Conservation (phyloP, 306 rosid species). For the Lablab purpureus region DNA sequence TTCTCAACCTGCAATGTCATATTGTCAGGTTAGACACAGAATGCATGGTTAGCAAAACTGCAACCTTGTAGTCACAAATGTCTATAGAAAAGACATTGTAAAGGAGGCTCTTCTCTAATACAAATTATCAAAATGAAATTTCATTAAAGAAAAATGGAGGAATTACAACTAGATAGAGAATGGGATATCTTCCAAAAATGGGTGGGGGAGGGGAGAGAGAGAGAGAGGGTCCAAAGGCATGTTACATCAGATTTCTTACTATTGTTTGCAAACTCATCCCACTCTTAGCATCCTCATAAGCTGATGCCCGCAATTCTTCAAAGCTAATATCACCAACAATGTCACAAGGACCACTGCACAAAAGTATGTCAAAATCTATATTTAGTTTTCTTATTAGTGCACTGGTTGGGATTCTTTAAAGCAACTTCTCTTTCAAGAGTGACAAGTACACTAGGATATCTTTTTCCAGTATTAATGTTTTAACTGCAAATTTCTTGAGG, state of each 20-base stretch:
- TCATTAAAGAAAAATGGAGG: constrained; percentile 3
- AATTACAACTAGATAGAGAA: constrained; percentile 20
- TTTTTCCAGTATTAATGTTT: not conserved
- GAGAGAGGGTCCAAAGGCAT: constrained; percentile 26
- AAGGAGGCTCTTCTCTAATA: constrained; percentile 6
- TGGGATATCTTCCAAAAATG: constrained; percentile 6
- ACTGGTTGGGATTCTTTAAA: constrained; percentile 8
- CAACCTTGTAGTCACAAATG: constrained; percentile 16
- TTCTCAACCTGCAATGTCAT: constrained; percentile 78
- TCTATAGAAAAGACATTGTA: not conserved
- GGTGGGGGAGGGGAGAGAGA: not conserved
- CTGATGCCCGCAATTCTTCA: constrained; percentile 85
- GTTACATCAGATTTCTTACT: constrained; percentile 60
- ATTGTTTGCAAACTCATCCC: constrained; percentile 76
- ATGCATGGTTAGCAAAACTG: constrained; percentile 31
- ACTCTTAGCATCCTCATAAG: constrained; percentile 82
- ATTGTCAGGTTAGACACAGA: constrained; percentile 35
- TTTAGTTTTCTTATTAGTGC: constrained; percentile 23
- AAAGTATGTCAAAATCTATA: constrained; percentile 40
- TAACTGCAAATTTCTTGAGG: constrained; percentile 13
- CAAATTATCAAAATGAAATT: not conserved
- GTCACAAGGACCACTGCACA: constrained; percentile 81
- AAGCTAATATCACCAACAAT: constrained; percentile 88
- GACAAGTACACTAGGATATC: constrained; percentile 35
- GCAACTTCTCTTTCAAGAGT: constrained; percentile 32